Evolutionary conservation across 208 protist genomes (phyloP), one percentile per base, ranked within the genome.

Genomic region (Borovskyia barvae): DNA sequence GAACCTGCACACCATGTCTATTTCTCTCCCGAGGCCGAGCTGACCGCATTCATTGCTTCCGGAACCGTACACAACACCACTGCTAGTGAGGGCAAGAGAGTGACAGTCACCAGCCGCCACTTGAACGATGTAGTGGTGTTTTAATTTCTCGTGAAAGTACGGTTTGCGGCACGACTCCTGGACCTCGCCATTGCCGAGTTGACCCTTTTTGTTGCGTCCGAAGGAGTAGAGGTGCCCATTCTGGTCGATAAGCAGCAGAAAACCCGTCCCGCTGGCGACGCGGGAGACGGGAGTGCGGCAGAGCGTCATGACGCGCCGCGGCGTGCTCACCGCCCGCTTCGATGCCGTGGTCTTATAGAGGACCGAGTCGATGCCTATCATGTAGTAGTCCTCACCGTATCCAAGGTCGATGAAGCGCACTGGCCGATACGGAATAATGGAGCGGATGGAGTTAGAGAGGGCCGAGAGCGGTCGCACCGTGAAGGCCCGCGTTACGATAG

Each of bases 21-120:
- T 17, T 6, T 64, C 25, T 0, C 55, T 28, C 11, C 85, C 86
- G 22, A 96, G 66, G 11, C 91, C 91, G 2, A 96, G 78, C 64
- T 96, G 87, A 12, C 91, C 91, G 57, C 65, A 78, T 49, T 88
- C 78, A 61, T 94, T 96, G 64, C 66, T 84, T 30, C 91, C 91
- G 2, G 83, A 75, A 17, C 78, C 86, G 69, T 92, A 96, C 0
- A 89, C 91, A 11, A 85, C 59, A 41, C 91, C 91, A 58, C 73
- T 87, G 69, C 85, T 92, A 41, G 83, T 83, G 42, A 96, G 66
- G 5, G 84, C 91, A 3, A 96, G 59, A 12, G 87, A 87, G 67
- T 96, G 91, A 33, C 63, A 72, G 48, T 88, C 86, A 22, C 91
- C 91, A 25, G 85, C 83, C 19, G 85, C 79, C 3, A 90, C 84